Base-by-base conservation (phyloP, 139 green algal species). In the Chlorella sp. region DNA sequence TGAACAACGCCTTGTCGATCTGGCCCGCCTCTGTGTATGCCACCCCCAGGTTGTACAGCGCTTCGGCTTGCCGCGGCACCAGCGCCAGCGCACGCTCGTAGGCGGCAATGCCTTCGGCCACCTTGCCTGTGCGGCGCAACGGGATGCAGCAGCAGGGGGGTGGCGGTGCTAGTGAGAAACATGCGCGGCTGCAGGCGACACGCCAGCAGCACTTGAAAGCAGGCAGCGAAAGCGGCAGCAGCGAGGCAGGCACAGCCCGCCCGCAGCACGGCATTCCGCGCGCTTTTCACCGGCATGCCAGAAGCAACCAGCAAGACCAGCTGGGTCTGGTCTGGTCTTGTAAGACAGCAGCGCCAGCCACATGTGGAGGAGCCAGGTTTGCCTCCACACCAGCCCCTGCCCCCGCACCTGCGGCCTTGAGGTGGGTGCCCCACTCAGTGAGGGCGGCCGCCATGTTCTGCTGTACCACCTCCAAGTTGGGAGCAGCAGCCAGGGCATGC, bases 31-130 rank as follows among this genome's bases (percentile, higher is more conserved):
- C 95, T 15, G 81, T 92, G 56, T 90, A 94, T 16, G 93, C 94
- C 17, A 99, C 95, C 0, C 95, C 97, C 51, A 99, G 89, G 89
- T 99, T 99, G 94, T 99, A 99, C 62, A 99, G 86, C 4, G 96
- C 96, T 15, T 98, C 93, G 0, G 93, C 85, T 62, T 98, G 92
- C 26, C 84, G 76, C 3, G 94, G 92, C 65, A 90, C 81, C 38
- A 93, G 82, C 5, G 88, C 85, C 67, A 97, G 80, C 0, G 95
- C 93, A 0, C 88, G 86, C 87, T 98, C 94, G 71, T 96, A 97
- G 60, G 93, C 62, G 1, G 81, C 44, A 0, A 94, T 86, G 51
- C 84, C 92, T 39, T 92, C 88, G 0, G 85, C 71, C 64, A 91
- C 25, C 3, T 83, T 20, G 39, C 76, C 73, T 78, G 82, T 47